Evolutionary conservation across 1,284 basidiomycete genomes (phyloP).

Genomic region (Cryptococcus sp.): DNA sequence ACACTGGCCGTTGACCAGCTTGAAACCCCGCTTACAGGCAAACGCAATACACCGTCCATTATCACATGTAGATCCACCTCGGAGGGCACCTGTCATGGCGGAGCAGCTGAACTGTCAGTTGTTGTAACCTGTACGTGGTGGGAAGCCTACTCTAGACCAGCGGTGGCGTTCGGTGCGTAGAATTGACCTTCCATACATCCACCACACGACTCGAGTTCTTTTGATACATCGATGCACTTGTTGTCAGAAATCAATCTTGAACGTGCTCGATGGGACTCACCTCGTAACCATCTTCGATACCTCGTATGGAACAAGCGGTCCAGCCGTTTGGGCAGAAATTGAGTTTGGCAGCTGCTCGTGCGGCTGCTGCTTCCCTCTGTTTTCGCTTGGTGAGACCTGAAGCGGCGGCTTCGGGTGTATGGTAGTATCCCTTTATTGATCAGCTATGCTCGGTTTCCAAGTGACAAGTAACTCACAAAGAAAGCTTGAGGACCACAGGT

Average conservation of each 20-base stretch:
- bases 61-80: not conserved
- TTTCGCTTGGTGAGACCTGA: not conserved
- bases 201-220: slow-evolving; percentile 3
- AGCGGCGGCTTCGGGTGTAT: not conserved
- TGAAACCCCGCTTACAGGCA: slow-evolving; percentile 1
- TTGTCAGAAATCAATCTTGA: not conserved
- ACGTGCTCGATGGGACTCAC: not conserved
- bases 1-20: slow-evolving; percentile 2
- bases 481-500: not conserved
- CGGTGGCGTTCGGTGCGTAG: not conserved
- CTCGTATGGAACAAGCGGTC: not conserved
- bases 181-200: slow-evolving; percentile 1
- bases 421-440: not conserved
- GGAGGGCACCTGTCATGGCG: not conserved
- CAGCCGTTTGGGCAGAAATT: not conserved
- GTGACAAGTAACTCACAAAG: not conserved
- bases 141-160: not conserved
- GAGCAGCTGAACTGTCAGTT: not conserved
- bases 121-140: not conserved
- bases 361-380: not conserved
- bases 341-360: not conserved
- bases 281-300: not conserved
- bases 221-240: slow-evolving; percentile 2
- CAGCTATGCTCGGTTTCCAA: not conserved
- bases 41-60: not conserved